A percentile compares a stretch with the other conserved stretches of the same genome.
Conservation (phyloP, 352 stramenopile genomes). For the Phytophthora podocarpi region DNA sequence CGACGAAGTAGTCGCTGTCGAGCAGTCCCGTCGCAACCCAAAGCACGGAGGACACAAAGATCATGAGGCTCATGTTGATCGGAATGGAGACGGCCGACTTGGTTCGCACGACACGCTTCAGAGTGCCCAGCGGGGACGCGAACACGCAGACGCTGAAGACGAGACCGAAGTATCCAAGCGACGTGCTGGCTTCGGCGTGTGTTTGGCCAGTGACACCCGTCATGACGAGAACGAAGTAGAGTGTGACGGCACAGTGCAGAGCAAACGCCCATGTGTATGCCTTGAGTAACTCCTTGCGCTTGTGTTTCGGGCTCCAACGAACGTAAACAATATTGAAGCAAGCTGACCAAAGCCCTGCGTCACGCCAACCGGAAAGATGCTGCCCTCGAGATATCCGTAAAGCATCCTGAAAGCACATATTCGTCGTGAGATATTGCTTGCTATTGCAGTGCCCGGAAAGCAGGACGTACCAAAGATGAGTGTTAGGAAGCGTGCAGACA, state of each 20-base stretch:
- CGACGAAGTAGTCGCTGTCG: conserved; percentile 23
- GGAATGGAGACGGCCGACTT: conserved; percentile 31
- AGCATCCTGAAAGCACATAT: too few relatives aligned
- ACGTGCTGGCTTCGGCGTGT: background rate
- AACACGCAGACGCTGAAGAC: conserved; percentile 24
- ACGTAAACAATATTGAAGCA: conserved; percentile 23
- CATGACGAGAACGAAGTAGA: conserved; percentile 41
- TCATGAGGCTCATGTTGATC: conserved; percentile 25
- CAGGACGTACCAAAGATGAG: conserved; percentile 24
- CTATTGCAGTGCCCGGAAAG: too few relatives aligned
- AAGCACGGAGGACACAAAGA: conserved; percentile 16
- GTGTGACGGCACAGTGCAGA: conserved; percentile 18
- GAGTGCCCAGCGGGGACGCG: conserved; percentile 24
- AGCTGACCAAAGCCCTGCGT: conserved; percentile 22
- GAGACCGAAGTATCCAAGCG: conserved; percentile 24
- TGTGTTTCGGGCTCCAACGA: conserved; percentile 9
- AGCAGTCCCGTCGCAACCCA: conserved; percentile 21
- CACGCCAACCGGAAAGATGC: conserved; percentile 26
- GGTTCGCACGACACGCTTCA: conserved; percentile 18
- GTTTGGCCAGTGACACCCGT: conserved; percentile 32
- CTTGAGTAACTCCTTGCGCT: conserved; percentile 12
- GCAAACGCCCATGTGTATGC: background rate
- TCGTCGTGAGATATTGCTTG: too few relatives aligned
- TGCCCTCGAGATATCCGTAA: conserved; percentile 27
- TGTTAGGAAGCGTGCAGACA: conserved; percentile 20